Conservation (phyloP, 2,329 filamentous ascomycete species). For the Gaeumannomyces tritici region DNA sequence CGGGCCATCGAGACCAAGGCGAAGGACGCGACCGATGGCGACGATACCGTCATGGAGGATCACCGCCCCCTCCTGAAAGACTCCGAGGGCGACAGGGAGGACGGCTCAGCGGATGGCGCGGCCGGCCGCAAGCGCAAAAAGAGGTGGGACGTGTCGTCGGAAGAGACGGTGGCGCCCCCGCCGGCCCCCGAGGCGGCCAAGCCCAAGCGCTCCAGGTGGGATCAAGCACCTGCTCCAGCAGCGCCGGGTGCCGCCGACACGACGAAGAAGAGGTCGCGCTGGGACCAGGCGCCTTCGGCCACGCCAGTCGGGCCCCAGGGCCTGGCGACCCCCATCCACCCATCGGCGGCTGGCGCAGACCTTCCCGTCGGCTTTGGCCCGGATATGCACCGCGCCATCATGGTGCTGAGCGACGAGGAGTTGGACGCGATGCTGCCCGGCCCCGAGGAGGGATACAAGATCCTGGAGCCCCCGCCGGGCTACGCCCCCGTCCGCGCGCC, state of each 20-base stretch:
- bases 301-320: slow-evolving; percentile 66
- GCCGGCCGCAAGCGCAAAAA: slow-evolving; percentile 78
- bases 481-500: slow-evolving; percentile 78
- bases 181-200: slow-evolving; percentile 40
- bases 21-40: slow-evolving; percentile 49
- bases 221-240: slow-evolving; percentile 58
- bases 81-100: slow-evolving; percentile 56
- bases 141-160: slow-evolving; percentile 70
- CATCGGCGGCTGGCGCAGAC: slow-evolving; percentile 40
- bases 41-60: slow-evolving; percentile 38
- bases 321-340: slow-evolving; percentile 70
- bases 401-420: slow-evolving; percentile 83
- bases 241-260: slow-evolving; percentile 43
- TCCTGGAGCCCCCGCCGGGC: slow-evolving; percentile 81
- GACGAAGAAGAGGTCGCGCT: slow-evolving; percentile 71
- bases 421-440: slow-evolving; percentile 83
- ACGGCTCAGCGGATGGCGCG: slow-evolving; percentile 54
- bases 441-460: slow-evolving; percentile 84
- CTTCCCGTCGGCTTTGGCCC: slow-evolving; percentile 57
- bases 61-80: slow-evolving; percentile 69
- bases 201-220: slow-evolving; percentile 83
- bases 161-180: background rate
- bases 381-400: slow-evolving; percentile 68
- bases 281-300: slow-evolving; percentile 76
- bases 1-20: slow-evolving; percentile 69